Base-by-base conservation (phyloP, 257 asterid species). In the Gentiana dahurica region DNA sequence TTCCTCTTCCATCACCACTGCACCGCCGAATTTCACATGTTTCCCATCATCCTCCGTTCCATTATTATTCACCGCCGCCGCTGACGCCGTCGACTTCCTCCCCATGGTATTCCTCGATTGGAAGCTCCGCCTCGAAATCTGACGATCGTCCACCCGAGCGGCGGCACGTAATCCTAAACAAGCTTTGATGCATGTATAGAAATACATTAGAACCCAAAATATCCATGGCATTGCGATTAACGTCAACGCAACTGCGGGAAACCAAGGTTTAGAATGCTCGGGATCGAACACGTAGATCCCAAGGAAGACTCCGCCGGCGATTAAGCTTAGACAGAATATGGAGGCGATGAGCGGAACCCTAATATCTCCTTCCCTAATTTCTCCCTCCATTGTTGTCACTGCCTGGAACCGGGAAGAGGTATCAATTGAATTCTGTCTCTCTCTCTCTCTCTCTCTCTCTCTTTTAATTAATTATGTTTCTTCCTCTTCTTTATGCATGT, bases 221-320 rank as follows among this genome's bases (percentile, higher is more conserved):
- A 83, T 13, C 94, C 94, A 84, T 1, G 94, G 94, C 5, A 79
- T 69, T 62, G 78, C 88, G 66, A 86, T 79, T 67, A 86, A 79
- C 64, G 65, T 37, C 50, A 83, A 65, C 55, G 95, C 88, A 35
- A 69, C 81, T 50, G 65, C 24, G 0, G 87, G 88, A 77, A 63
- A 84, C 94, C 94, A 86, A 4, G 86, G 76, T 67, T 62, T 50
- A 2, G 95, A 83, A 15, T 50, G n/a, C 43, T 49, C 3, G 1
- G 88, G 86, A 3, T 70, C 58, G 68, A 68, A 81, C 8, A 75
- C 81, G 68, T 83, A 81, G 44, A 75, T 33, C 4, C 71, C 63
- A 44, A 86, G 94, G 71, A 83, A 57, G 8, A 79, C 36, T 3
- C 95, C 95, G 54, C 95, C 95, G 15, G 76, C 51, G 37, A 53